Evolutionary conservation across 768 basidiomycete species (phyloP).

Genomic region (Termitomyces bulborhizus): DNA sequence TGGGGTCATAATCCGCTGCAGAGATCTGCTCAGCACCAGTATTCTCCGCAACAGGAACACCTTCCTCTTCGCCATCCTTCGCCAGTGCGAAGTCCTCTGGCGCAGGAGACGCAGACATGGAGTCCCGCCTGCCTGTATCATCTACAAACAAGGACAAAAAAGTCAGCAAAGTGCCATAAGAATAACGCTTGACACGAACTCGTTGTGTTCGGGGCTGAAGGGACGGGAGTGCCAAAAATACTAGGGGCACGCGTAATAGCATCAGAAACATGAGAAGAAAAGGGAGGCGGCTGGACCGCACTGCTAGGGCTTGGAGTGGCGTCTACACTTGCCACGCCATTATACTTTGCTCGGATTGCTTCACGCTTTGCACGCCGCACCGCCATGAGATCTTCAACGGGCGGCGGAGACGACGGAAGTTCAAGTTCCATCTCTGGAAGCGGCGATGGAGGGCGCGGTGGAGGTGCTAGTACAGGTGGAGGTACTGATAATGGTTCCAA

Average conservation of each 20-base stretch:
- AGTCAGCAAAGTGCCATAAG: not conserved
- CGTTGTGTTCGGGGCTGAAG: slow-evolving; percentile 7
- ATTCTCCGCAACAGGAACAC: slow-evolving; percentile 38
- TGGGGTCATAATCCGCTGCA: slow-evolving; percentile 87
- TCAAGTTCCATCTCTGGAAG: slow-evolving; percentile 49
- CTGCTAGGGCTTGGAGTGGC: slow-evolving; percentile 60
- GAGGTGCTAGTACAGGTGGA: not conserved
- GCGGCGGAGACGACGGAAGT: slow-evolving; percentile 38
- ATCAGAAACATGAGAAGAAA: slow-evolving; percentile 57
- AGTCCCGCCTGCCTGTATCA: slow-evolving; percentile 39
- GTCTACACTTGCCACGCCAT: slow-evolving; percentile 40
- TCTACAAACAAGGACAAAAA: not conserved
- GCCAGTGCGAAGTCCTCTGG: slow-evolving; percentile 60
- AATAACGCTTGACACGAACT: slow-evolving; percentile 12
- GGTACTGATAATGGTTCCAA: not conserved
- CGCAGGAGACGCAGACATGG: slow-evolving; percentile 53
- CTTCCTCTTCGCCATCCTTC: slow-evolving; percentile 54
- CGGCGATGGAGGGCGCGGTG: slow-evolving; percentile 13
- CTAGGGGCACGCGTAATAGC: slow-evolving; percentile 50
- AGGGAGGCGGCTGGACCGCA: slow-evolving; percentile 69
- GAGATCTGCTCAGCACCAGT: slow-evolving; percentile 64
- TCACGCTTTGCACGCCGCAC: slow-evolving; percentile 67
- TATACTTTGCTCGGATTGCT: slow-evolving; percentile 77
- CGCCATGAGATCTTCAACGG: slow-evolving; percentile 59
- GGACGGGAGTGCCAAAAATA: slow-evolving; percentile 26